Percentiles rank a stretch among this genome's conserved stretches.
phyloP scores from a whole-genome alignment of 169 alveolate species.

The Cryptosporidium viatorum region DNA sequence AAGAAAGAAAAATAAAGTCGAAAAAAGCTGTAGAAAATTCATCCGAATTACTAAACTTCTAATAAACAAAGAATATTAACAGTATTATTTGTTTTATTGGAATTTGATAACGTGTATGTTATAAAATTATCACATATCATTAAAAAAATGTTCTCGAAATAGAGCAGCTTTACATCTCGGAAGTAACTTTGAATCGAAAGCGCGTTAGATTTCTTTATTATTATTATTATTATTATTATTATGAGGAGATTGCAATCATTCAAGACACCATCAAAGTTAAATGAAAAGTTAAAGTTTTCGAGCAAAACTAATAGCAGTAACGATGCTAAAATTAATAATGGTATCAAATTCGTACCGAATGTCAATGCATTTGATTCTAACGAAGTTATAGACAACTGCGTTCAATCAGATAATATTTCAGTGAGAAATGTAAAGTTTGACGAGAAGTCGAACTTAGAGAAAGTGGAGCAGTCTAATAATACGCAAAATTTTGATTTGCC shows the following conservation, averaged over 20 bases:
- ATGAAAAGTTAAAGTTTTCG: conserved; percentile 43
- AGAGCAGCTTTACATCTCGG: neutral
- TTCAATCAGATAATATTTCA: neutral
- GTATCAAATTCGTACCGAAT: conserved; percentile 33
- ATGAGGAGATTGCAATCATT: conserved; percentile 71
- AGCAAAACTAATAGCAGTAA: neutral
- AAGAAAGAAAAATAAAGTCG: conserved; percentile 15
- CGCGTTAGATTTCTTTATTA: neutral
- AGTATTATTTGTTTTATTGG: neutral
- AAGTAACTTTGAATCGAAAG: neutral
- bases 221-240: neutral
- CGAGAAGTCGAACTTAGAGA: neutral
- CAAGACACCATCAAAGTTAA: conserved; percentile 42
- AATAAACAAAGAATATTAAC: neutral
- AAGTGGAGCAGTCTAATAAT: neutral
- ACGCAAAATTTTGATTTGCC: neutral
- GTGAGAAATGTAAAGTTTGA: neutral
- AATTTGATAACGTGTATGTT: neutral
- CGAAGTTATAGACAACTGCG: neutral
- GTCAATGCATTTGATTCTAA: conserved; percentile 8
- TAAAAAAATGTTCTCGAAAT: conserved; percentile 11
- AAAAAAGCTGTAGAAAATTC: conserved; percentile 14
- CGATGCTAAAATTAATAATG: neutral
- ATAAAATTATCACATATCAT: conserved; percentile 26
- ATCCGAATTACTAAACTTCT: neutral